Conservation (phyloP, 179 eudicot species). For the Vitellaria paradoxa region DNA sequence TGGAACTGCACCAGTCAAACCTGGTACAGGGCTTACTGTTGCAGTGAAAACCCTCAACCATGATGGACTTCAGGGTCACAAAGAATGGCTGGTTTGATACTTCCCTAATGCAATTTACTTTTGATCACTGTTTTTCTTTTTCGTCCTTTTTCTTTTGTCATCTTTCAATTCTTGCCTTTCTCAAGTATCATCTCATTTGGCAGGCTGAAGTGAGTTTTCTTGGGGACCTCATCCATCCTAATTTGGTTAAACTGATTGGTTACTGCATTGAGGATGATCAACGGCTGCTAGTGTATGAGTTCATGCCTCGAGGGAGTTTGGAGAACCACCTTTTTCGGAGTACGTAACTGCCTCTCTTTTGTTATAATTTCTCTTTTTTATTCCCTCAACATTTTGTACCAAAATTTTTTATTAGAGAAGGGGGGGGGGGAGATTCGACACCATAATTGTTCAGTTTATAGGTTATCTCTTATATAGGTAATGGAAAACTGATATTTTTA, state of each 20-base stretch:
- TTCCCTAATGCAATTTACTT: slow-evolving; percentile 6
- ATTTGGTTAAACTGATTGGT: slow-evolving; percentile 52
- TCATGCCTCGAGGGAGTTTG: slow-evolving; percentile 50
- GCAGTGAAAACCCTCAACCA: slow-evolving; percentile 54
- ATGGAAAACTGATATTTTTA: not conserved
- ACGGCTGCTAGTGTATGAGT: slow-evolving; percentile 39
- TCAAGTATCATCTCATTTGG: slow-evolving; percentile 15
- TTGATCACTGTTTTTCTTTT: not conserved
- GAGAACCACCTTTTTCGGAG: slow-evolving; percentile 58
- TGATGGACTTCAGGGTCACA: slow-evolving; percentile 50
- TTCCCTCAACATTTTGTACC: not conserved
- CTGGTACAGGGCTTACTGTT: slow-evolving; percentile 53
- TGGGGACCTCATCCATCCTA: slow-evolving; percentile 50
- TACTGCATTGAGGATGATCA: slow-evolving; percentile 49
- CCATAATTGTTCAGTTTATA: not conserved
- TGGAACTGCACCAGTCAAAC: slow-evolving; percentile 56
- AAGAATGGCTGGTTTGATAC: slow-evolving; percentile 48
- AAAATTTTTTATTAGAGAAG: not conserved
- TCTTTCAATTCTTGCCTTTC: not conserved
- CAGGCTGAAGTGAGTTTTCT: slow-evolving; percentile 59
- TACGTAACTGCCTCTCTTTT: slow-evolving; percentile 27
- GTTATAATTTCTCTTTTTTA: not conserved
- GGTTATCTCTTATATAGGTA: not conserved
- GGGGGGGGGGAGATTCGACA: not conserved
- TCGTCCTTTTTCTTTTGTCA: not conserved